phyloP scores from a whole-genome alignment of 805 yeast genomes.

The Lipomyces japonicus region DNA sequence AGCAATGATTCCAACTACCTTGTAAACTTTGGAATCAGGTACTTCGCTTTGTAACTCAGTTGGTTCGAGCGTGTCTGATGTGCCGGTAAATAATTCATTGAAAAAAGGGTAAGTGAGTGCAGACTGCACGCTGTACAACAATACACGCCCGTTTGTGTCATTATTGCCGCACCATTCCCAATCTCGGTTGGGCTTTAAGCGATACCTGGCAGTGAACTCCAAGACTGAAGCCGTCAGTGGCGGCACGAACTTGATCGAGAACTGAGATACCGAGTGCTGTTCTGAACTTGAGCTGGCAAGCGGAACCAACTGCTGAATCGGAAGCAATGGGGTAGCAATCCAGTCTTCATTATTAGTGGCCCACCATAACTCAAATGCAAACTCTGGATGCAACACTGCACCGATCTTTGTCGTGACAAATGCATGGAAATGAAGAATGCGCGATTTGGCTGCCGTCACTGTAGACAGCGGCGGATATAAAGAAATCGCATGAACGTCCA shows the following conservation, averaged over 20 bases:
- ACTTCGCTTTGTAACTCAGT: constrained; percentile 16
- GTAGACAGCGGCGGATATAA: constrained; percentile 20
- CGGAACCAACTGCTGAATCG: constrained; percentile 1
- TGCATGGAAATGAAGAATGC: constrained; percentile 19
- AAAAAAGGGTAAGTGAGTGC: constrained; percentile 2
- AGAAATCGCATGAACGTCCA: not conserved
- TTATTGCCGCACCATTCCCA: constrained; percentile 24
- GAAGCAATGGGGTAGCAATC: constrained; percentile 10
- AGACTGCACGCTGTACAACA: constrained; percentile 3
- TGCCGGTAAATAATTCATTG: constrained; percentile 9
- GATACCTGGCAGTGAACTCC: constrained; percentile 25
- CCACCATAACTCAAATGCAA: constrained; percentile 26
- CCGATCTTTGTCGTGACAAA: constrained; percentile 1
- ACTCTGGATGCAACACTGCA: constrained; percentile 1
- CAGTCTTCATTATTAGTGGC: constrained; percentile 8
- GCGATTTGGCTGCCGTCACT: constrained; percentile 10
- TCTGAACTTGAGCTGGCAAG: not conserved
- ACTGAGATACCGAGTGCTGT: not conserved
- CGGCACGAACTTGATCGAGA: constrained; percentile 15
- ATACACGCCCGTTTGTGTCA: constrained; percentile 13
- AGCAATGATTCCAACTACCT: constrained; percentile 9
- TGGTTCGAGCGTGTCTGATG: constrained; percentile 3
- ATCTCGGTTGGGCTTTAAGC: constrained; percentile 4
- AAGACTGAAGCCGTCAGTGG: constrained; percentile 9
- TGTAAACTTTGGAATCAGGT: constrained; percentile 14